Evolutionary conservation across 2,329 filamentous ascomycete species (phyloP), one percentile per base, ranked within the genome.

Genomic region (Pseudopithomyces chartarum): DNA sequence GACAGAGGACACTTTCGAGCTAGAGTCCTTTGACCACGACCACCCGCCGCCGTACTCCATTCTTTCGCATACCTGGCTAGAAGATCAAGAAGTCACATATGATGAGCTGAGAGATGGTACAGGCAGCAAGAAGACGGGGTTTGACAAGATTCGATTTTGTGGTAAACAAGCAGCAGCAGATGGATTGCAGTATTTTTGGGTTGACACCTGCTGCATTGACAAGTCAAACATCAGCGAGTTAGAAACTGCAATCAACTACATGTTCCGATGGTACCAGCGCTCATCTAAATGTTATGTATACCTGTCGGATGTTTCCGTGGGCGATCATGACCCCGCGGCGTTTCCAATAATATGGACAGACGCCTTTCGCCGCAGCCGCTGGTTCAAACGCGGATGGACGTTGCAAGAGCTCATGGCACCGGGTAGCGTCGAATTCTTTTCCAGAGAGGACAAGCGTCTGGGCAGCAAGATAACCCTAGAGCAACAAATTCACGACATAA

Each of bases 41-140:
- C 10, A 48, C 15, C 45, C 45, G 23, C 56, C 56, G 15, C 56
- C 51, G 51, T 61, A 61, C 54, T 70, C 67, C 12, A 73, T 73
- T 42, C 69, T 74, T 22, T 74, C 70, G 11, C 71, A 74, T 57
- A 69, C 58, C 17, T 73, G 70, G 70, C 43, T 49, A 29, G 63
- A 64, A 49, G 63, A 63, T 44, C 17, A 17, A 29, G 70, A 74
- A 56, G 57, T 73, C 44, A 62, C 52, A 45, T 68, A 66, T 53
- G 38, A 64, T 47, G 63, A 71, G 54, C 17, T 55, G 2, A 44
- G 4, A 13, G 20, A 20, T 44, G 20, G 42, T 44, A 23, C 42
- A 44, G 42, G 42, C 42, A 44, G 42, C 12, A 23, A 44, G 12
- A 44, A 44, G 42, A 26, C 8, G 20, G 42, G 42, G 20, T 44